Percentiles rank a stretch among this genome's conserved stretches.
Evolutionary conservation across 805 yeast genomes (phyloP).

Genomic region (Torulaspora franciscae): DNA sequence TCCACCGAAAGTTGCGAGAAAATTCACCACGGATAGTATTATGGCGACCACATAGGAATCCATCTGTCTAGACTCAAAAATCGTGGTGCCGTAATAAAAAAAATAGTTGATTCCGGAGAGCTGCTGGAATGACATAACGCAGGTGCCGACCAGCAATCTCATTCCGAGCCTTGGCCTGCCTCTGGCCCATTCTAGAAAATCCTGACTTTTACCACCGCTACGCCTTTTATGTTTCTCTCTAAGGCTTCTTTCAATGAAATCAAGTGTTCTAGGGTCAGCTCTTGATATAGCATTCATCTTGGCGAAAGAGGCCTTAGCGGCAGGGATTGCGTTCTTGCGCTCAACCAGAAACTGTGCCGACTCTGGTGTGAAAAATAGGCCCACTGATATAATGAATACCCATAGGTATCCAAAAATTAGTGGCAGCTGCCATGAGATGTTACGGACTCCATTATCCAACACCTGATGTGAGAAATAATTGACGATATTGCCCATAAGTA

Average conservation of each 20-base stretch:
- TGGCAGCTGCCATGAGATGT: slow-evolving; percentile 68
- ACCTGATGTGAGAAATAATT: slow-evolving; percentile 45
- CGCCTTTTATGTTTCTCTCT: slow-evolving; percentile 48
- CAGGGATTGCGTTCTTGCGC: slow-evolving; percentile 43
- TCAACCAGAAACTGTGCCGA: slow-evolving; percentile 58
- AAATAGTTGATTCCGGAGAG: slow-evolving; percentile 61
- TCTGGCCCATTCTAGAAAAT: slow-evolving; percentile 45
- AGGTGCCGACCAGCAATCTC: slow-evolving; percentile 53
- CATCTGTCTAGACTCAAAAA: slow-evolving; percentile 55
- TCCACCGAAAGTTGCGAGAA: slow-evolving; percentile 50
- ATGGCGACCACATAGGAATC: slow-evolving; percentile 61
- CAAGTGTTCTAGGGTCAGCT: slow-evolving; percentile 45
- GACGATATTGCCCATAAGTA: slow-evolving; percentile 60
- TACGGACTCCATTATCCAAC: slow-evolving; percentile 28
- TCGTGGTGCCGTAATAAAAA: slow-evolving; percentile 61
- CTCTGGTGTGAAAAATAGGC: slow-evolving; percentile 63
- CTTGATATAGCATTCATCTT: slow-evolving; percentile 45
- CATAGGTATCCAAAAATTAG: slow-evolving; percentile 44
- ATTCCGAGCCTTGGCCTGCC: slow-evolving; percentile 53
- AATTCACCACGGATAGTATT: slow-evolving; percentile 52
- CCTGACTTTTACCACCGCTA: slow-evolving; percentile 7
- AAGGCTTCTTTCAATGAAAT: slow-evolving; percentile 41
- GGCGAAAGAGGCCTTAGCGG: slow-evolving; percentile 51
- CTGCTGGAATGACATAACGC: slow-evolving; percentile 58
- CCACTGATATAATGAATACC: slow-evolving; percentile 47